Conservation (phyloP, 805 yeast genomes). For the Ogataea nonfermentans region DNA sequence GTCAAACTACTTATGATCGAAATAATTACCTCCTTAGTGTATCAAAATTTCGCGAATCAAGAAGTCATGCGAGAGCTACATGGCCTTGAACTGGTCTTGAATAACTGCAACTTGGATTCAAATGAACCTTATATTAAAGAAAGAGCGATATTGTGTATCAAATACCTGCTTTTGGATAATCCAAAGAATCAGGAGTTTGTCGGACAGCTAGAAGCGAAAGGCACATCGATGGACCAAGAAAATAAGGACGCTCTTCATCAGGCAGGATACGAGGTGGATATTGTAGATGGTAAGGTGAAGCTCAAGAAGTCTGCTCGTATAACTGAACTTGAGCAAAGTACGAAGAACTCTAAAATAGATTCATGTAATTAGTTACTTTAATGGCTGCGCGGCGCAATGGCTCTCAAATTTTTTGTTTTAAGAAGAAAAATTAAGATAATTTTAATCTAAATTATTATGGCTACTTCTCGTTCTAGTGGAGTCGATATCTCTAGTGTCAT, state of each 20-base stretch:
- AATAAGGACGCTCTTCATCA: slow-evolving; percentile 46
- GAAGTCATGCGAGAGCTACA: slow-evolving; percentile 62
- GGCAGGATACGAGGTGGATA: slow-evolving; percentile 75
- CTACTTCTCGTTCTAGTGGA: slow-evolving; percentile 3
- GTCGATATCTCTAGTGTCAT: slow-evolving; percentile 33
- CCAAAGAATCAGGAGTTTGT: slow-evolving; percentile 72
- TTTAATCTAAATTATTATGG: background rate
- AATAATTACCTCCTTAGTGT: slow-evolving; percentile 56
- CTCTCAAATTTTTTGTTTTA: background rate
- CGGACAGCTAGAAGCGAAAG: slow-evolving; percentile 70
- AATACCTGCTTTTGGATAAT: slow-evolving; percentile 65
- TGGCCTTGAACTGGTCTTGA: slow-evolving; percentile 69
- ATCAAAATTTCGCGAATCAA: slow-evolving; percentile 55
- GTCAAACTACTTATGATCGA: slow-evolving; percentile 67
- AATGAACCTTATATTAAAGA: slow-evolving; percentile 89
- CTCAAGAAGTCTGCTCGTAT: slow-evolving; percentile 37
- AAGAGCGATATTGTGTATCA: slow-evolving; percentile 74
- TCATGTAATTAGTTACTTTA: background rate
- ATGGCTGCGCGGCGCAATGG: slow-evolving; percentile 5
- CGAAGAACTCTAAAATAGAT: background rate
- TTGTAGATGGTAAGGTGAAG: slow-evolving; percentile 67
- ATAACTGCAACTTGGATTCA: slow-evolving; percentile 82
- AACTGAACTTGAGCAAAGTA: slow-evolving; percentile 15
- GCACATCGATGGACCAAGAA: slow-evolving; percentile 55
- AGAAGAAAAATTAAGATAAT: slow-evolving; percentile 1